These are phyloP conservation scores for Eimeria necatrix DNA, from an alignment of 169 alveolate genomes.

Conservation along the genomic window DNA sequence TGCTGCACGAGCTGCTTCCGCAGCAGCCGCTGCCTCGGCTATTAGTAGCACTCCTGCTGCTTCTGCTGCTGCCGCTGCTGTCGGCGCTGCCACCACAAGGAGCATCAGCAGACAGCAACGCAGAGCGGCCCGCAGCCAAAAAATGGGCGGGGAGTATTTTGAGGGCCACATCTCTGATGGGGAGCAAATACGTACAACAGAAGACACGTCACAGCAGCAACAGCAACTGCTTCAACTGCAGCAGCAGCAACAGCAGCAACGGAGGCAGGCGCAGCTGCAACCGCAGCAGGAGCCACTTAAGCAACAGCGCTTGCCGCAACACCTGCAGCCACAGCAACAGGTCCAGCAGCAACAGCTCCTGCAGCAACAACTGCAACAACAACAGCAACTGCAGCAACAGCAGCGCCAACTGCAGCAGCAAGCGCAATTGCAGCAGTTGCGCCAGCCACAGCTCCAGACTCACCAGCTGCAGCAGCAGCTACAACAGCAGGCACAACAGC, in stretches of 20 bases:
- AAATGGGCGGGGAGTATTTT: conserved; percentile 40
- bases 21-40: conserved; percentile 11
- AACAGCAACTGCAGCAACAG: conserved; percentile 14
- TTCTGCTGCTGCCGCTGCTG: conserved; percentile 29
- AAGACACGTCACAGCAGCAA: conserved; percentile 35
- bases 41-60: neutral
- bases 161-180: conserved; percentile 48
- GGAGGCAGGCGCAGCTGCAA: neutral
- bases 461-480: neutral
- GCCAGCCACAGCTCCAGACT: neutral
- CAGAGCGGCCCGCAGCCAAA: conserved; percentile 56
- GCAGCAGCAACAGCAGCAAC: conserved; percentile 24
- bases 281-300: conserved; percentile 37
- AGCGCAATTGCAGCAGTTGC: conserved; percentile 11
- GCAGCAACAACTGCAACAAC: conserved; percentile 24
- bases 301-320: conserved; percentile 53
- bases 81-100: conserved; percentile 5
- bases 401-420: conserved; percentile 1
- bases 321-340: conserved; percentile 28
- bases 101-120: conserved; percentile 28
- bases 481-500: conserved; percentile 31
- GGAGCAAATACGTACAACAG: conserved; percentile 48
- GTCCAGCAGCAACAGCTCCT: conserved; percentile 2
- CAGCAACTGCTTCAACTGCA: conserved; percentile 43
- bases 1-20: conserved; percentile 33